phyloP scores from a whole-genome alignment of 1,284 basidiomycete genomes.

The Apiotrichum mycotoxinovorans region DNA sequence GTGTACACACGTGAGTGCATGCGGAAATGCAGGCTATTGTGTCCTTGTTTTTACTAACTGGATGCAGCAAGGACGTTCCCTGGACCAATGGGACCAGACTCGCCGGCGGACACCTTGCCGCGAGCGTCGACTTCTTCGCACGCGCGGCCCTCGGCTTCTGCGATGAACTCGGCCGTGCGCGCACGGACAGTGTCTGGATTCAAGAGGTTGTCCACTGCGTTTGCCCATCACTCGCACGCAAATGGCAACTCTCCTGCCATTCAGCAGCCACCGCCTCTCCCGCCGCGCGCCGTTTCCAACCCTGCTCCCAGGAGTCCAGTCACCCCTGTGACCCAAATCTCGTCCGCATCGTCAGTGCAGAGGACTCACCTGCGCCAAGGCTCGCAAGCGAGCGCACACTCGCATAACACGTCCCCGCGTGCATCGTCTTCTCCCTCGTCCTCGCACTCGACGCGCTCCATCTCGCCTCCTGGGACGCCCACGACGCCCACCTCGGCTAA shows the following conservation, averaged over 20 bases:
- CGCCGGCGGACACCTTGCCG: not conserved
- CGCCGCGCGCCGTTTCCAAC: not conserved
- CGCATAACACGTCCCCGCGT: not conserved
- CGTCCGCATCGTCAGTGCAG: not conserved
- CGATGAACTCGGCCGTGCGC: not conserved
- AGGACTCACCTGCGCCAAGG: not conserved
- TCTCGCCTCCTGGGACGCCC: conserved; percentile 17
- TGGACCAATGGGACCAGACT: not conserved
- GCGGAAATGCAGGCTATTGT: not conserved
- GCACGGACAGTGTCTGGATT: conserved; percentile 7
- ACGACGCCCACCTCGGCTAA: conserved; percentile 11
- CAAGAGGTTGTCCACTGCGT: conserved; percentile 9
- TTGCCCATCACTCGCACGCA: not conserved
- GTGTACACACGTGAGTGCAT: conserved; percentile 21
- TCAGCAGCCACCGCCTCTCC: not conserved
- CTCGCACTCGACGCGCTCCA: conserved; percentile 13
- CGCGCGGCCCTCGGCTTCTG: not conserved
- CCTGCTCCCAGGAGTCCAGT: not conserved
- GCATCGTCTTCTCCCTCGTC: not conserved
- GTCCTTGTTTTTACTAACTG: not conserved
- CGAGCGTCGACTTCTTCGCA: not conserved
- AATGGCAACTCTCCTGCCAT: not conserved
- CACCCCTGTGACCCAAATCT: not conserved
- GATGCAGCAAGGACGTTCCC: conserved; percentile 15
- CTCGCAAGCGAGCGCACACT: not conserved